These are phyloP conservation scores for Glaciozyma antarctica DNA, from an alignment of 768 basidiomycete species.

Conservation along the genomic window DNA sequence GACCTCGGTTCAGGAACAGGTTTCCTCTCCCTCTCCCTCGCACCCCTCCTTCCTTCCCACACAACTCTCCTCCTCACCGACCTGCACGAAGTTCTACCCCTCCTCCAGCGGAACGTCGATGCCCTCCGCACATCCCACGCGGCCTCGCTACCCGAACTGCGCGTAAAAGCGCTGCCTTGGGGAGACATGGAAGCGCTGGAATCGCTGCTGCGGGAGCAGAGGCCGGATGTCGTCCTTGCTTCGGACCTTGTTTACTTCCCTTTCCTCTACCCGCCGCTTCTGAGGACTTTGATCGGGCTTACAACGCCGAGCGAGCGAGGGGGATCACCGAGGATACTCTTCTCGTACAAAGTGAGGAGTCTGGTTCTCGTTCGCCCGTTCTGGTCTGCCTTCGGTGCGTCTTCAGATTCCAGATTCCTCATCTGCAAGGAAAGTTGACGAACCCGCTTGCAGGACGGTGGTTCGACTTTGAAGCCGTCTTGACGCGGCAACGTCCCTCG, in stretches of 20 bases:
- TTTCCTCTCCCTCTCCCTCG: conserved; percentile 49
- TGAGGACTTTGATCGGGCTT: conserved; percentile 63
- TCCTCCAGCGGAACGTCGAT: conserved; percentile 45
- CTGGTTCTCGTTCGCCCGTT: conserved; percentile 62
- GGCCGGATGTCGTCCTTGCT: conserved; percentile 14
- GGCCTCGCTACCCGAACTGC: conserved; percentile 30
- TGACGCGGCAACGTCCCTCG: not conserved
- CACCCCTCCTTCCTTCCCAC: conserved; percentile 42
- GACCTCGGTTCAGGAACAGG: conserved; percentile 77
- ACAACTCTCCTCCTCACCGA: conserved; percentile 51
- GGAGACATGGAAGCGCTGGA: conserved; percentile 48
- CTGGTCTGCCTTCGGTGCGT: conserved; percentile 70
- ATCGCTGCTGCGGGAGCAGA: conserved; percentile 38
- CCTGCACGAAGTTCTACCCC: conserved; percentile 59
- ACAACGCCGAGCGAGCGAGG: conserved; percentile 46
- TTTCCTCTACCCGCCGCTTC: conserved; percentile 63
- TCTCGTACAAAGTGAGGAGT: conserved; percentile 56
- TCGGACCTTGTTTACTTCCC: conserved; percentile 70
- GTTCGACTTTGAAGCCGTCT: conserved; percentile 39
- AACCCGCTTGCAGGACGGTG: conserved; percentile 43
- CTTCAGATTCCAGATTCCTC: conserved; percentile 55
- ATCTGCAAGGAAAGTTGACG: conserved; percentile 37
- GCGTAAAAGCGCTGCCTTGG: conserved; percentile 61
- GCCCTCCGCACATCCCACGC: conserved; percentile 4
- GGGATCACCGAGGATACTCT: conserved; percentile 37